Conservation (phyloP, 2,329 filamentous ascomycete genomes). For the Harringtonia aguacate region DNA sequence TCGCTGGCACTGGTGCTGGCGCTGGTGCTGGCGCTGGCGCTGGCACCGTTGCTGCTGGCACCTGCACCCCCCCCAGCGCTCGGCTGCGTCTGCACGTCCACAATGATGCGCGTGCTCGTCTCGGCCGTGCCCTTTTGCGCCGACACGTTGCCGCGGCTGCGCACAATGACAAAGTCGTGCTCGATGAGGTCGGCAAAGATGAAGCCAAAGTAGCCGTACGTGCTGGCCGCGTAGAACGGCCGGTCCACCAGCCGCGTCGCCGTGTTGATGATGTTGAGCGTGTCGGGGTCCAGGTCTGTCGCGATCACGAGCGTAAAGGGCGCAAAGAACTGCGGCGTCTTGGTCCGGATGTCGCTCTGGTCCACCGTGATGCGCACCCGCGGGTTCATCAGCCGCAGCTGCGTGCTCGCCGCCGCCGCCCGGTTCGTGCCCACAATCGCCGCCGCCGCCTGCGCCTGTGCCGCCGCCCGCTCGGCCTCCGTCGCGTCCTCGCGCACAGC, state of each 20-base stretch:
- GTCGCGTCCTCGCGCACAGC: constrained; percentile 49
- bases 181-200: constrained; percentile 88
- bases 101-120: constrained; percentile 65
- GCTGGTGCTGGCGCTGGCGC: background rate
- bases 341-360: constrained; percentile 52
- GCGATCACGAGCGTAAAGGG: constrained; percentile 80
- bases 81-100: constrained; percentile 50
- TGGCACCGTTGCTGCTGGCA: too few species aligned
- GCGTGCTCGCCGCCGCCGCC: constrained; percentile 66
- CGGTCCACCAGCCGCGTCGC: constrained; percentile 67
- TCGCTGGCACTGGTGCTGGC: background rate
- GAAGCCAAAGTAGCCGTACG: constrained; percentile 88
- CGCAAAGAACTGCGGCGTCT: constrained; percentile 64
- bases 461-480: constrained; percentile 67
- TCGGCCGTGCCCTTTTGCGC: constrained; percentile 49
- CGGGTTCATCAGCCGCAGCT: constrained; percentile 79
- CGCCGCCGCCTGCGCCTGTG: constrained; percentile 67
- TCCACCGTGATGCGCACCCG: constrained; percentile 70
- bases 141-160: constrained; percentile 66
- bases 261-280: constrained; percentile 72
- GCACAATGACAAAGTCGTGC: constrained; percentile 83
- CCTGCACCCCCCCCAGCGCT: too few species aligned
- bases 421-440: constrained; percentile 70
- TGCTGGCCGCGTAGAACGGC: constrained; percentile 80
- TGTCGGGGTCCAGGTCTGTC: constrained; percentile 70